Base-by-base conservation (phyloP, 805 yeast genomes). In the Candida orba region DNA sequence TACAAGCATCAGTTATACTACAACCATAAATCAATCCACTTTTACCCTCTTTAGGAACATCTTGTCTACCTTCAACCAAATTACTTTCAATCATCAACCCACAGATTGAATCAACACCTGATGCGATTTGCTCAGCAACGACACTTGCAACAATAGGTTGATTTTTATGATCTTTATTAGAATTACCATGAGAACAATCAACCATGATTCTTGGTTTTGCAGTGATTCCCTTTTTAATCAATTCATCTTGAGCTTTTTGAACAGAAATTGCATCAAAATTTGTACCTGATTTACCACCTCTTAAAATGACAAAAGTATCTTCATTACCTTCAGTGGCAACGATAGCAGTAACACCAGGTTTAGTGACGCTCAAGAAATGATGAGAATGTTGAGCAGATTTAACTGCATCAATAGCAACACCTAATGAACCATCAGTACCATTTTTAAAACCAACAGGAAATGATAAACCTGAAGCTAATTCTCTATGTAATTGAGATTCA, bases 391-490 rank as follows among this genome's bases (percentile, higher is more conserved):
- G 72, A 36, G 98, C 95, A 39, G 98, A 91, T 59, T 87, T 76
- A 61, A 88, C 76, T 25, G 99, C 99, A 61, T 91, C 99, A 50
- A 91, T 74, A 31, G 97, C 96, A 50, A 91, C 97, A 54, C 88
- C 95, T 41, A 93, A 67, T 37, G 90, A 80, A 60, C 99, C 99
- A 64, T 93, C 98, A 34, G 99, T 91, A 60, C 98, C 98, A 62
- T 91, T 91, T 65, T 91, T 91, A 82, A 91, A 91, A 42, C 99
- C 99, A 47, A 91, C 88, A 36, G 99, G 99, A 88, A 93, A 91
- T 4, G 96, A 86, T 38, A 93, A 72, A 29, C 98, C 99, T 1
- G 97, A 89, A 4, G 98, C 96, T 54, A 91, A 76, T 67, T 91
- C 99, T 66, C 99, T 82, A 67, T 91, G 99, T 43, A 91, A 78